Evolutionary conservation across 1,284 basidiomycete genomes (phyloP).

Genomic region (Ceratobasidium sp.): DNA sequence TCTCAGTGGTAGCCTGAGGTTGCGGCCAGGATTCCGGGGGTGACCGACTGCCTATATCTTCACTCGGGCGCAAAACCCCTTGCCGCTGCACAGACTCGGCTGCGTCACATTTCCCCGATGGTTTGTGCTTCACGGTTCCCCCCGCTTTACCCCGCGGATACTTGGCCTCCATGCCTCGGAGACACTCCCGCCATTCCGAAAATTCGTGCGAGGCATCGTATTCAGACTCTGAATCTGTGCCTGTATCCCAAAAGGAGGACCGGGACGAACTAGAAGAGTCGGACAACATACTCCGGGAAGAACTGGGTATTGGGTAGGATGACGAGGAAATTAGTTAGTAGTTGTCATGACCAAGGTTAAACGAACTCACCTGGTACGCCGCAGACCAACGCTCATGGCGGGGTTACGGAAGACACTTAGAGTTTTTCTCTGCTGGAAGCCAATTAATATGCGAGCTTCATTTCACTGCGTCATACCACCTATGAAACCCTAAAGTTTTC

Average conservation of each 20-base stretch:
- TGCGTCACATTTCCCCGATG: slow-evolving; percentile 3
- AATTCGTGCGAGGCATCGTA: slow-evolving; percentile 9
- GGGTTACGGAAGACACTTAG: background rate
- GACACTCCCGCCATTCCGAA: slow-evolving; percentile 23
- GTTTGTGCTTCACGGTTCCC: slow-evolving; percentile 1
- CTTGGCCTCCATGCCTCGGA: slow-evolving; percentile 26
- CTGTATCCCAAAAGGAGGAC: slow-evolving; percentile 18
- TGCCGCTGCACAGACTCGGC: slow-evolving; percentile 13
- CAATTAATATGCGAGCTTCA: background rate
- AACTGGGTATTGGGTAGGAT: background rate
- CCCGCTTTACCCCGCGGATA: slow-evolving; percentile 17
- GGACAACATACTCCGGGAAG: slow-evolving; percentile 5
- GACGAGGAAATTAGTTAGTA: background rate
- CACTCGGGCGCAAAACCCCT: slow-evolving; percentile 3
- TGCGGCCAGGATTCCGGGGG: background rate
- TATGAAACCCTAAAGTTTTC: slow-evolving; percentile 13
- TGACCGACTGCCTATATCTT: background rate
- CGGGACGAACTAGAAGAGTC: slow-evolving; percentile 12
- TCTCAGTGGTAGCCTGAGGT: background rate
- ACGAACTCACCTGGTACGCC: background rate
- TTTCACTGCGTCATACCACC: slow-evolving; percentile 16
- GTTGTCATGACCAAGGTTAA: too few species aligned
- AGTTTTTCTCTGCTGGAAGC: background rate
- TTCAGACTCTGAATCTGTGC: background rate
- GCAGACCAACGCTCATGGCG: background rate